Evolutionary conservation across 2,329 filamentous ascomycete species (phyloP).

Genomic region (Exophiala bonariae): DNA sequence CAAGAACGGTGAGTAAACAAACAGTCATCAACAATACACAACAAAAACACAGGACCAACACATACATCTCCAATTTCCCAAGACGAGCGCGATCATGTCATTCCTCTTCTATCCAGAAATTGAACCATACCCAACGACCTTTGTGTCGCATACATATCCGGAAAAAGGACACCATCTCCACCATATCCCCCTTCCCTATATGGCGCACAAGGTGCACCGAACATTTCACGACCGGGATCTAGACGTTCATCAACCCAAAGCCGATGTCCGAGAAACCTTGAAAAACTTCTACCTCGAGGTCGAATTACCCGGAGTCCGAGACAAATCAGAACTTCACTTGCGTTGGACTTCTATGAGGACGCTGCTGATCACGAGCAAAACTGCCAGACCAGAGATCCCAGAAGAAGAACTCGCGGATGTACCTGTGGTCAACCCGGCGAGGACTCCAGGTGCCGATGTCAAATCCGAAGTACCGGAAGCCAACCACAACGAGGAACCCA

Average conservation of each 20-base stretch:
- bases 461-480: neutral
- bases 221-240: conserved; percentile 21
- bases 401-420: conserved; percentile 14
- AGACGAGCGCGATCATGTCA: conserved; percentile 1
- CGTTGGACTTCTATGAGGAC: conserved; percentile 24
- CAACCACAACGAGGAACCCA: neutral
- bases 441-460: neutral
- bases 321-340: conserved; percentile 20
- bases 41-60: conserved; percentile 1
- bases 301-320: conserved; percentile 26
- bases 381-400: conserved; percentile 18
- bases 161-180: conserved; percentile 20
- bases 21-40: neutral
- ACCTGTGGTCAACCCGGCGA: neutral
- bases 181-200: conserved; percentile 18
- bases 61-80: neutral
- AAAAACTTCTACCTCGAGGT: conserved; percentile 26
- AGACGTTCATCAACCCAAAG: conserved; percentile 18
- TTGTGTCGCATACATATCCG: conserved; percentile 22
- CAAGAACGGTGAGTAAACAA: neutral
- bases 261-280: conserved; percentile 24
- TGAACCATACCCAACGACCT: conserved; percentile 22
- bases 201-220: conserved; percentile 19
- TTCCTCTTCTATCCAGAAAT: conserved; percentile 19
- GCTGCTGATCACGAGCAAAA: conserved; percentile 20